These are phyloP conservation scores for Trichoderma aggressivum DNA, from an alignment of 2,329 filamentous ascomycete genomes.

Conservation along the genomic window DNA sequence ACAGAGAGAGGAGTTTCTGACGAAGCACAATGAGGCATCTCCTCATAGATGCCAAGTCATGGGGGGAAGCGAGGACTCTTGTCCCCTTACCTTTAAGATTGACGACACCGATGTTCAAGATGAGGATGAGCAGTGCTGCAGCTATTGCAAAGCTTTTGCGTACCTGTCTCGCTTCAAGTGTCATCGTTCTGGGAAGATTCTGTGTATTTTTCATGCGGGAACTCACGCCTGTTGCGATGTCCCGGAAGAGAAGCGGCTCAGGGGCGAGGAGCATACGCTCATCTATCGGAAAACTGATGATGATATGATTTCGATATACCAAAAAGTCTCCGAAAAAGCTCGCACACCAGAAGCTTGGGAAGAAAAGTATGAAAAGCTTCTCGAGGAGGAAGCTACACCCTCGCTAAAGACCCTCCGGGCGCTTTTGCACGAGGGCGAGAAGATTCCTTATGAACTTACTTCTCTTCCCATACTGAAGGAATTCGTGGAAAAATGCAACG, in stretches of 20 bases:
- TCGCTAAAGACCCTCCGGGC: slow-evolving; percentile 81
- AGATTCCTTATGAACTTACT: slow-evolving; percentile 84
- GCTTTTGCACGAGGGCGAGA: slow-evolving; percentile 88
- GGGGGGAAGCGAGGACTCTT: slow-evolving; percentile 48
- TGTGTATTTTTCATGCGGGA: slow-evolving; percentile 82
- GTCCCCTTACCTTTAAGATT: slow-evolving; percentile 59
- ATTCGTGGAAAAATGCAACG: slow-evolving; percentile 94
- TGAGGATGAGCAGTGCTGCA: slow-evolving; percentile 92
- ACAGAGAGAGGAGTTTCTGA: slow-evolving; percentile 65
- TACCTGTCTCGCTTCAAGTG: slow-evolving; percentile 91
- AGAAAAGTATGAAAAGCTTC: slow-evolving; percentile 78
- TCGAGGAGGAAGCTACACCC: slow-evolving; percentile 80
- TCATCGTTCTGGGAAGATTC: slow-evolving; percentile 71
- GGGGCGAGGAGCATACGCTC: slow-evolving; percentile 68
- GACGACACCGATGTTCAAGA: slow-evolving; percentile 76
- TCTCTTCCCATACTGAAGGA: slow-evolving; percentile 77
- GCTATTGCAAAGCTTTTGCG: slow-evolving; percentile 86
- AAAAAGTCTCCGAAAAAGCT: slow-evolving; percentile 83
- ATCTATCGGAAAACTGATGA: slow-evolving; percentile 75
- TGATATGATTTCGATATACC: slow-evolving; percentile 61
- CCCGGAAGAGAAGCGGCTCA: slow-evolving; percentile 62
- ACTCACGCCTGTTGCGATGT: slow-evolving; percentile 75
- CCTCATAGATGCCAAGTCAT: slow-evolving; percentile 50
- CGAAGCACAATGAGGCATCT: slow-evolving; percentile 56
- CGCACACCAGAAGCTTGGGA: slow-evolving; percentile 84